Evolutionary conservation across 345 rosid genomes (phyloP).

Genomic region (Citropsis articulata): DNA sequence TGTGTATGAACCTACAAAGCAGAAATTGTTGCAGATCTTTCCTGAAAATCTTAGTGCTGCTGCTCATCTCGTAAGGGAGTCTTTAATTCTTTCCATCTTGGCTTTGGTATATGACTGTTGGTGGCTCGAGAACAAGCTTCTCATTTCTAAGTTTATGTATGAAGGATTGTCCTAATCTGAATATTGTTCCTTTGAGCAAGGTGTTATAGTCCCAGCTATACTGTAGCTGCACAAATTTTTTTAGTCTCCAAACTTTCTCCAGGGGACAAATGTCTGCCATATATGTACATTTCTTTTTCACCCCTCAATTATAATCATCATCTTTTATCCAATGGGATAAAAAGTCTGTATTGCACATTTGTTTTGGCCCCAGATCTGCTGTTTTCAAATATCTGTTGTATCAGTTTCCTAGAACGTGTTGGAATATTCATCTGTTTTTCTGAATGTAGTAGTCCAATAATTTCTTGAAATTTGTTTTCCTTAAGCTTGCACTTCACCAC

Average conservation of each 20-base stretch:
- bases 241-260: not conserved
- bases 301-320: not conserved
- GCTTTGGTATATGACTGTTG: not conserved
- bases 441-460: not conserved
- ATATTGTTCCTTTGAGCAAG: not conserved
- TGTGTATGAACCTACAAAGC: constrained; percentile 91
- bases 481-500: not conserved
- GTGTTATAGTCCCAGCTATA: not conserved
- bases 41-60: constrained; percentile 86
- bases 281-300: not conserved
- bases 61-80: constrained; percentile 79
- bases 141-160: not conserved
- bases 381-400: not conserved
- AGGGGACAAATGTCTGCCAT: not conserved
- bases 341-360: not conserved
- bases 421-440: not conserved
- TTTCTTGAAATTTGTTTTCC: not conserved
- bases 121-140: not conserved
- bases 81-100: not conserved
- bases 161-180: not conserved
- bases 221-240: not conserved
- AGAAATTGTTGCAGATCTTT: constrained; percentile 66
- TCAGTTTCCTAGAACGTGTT: not conserved
- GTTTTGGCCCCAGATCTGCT: not conserved
- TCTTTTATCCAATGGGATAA: not conserved